Percentiles rank a stretch among this genome's conserved stretches.
These are phyloP conservation scores for Neurospora sp. DNA, from an alignment of 2,329 filamentous ascomycete genomes.

Conservation along the genomic window DNA sequence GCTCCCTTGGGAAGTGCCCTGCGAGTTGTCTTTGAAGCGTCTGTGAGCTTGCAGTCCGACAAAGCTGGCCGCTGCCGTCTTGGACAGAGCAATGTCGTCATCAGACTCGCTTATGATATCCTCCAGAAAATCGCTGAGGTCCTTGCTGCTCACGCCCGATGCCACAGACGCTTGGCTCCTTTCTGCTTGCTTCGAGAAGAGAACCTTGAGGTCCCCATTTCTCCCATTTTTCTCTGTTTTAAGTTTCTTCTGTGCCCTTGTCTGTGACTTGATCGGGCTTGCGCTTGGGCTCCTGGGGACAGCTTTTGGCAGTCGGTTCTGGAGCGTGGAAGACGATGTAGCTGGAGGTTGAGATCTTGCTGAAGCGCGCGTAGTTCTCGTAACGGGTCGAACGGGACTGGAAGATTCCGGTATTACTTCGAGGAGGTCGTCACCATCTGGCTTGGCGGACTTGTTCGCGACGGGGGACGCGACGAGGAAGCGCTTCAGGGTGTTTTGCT, in stretches of 20 bases:
- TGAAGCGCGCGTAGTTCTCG: conserved; percentile 18
- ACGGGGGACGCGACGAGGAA: conserved; percentile 45
- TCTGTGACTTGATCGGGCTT: conserved; percentile 35
- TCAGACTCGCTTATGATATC: conserved; percentile 46
- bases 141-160: conserved; percentile 20
- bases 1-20: conserved; percentile 12
- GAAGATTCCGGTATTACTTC: conserved; percentile 27
- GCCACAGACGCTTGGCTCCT: conserved; percentile 26
- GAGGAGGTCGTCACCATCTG: conserved; percentile 12
- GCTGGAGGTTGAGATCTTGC: conserved; percentile 13
- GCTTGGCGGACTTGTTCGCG: conserved; percentile 23
- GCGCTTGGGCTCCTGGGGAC: conserved; percentile 29
- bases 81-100: conserved; percentile 44
- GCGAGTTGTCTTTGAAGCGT: conserved; percentile 32
- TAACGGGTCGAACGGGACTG: conserved; percentile 27
- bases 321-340: conserved; percentile 9
- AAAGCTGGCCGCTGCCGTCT: conserved; percentile 41
- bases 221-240: conserved; percentile 33
- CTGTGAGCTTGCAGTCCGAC: conserved; percentile 48
- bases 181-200: conserved; percentile 54
- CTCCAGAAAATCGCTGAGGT: conserved; percentile 25
- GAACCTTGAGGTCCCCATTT: conserved; percentile 45
- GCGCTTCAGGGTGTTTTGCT: conserved; percentile 38
- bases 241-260: conserved; percentile 29
- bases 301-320: conserved; percentile 19